Conservation (phyloP, 2,329 filamentous ascomycete genomes). For the Ceratocystis cacaofunesta region DNA sequence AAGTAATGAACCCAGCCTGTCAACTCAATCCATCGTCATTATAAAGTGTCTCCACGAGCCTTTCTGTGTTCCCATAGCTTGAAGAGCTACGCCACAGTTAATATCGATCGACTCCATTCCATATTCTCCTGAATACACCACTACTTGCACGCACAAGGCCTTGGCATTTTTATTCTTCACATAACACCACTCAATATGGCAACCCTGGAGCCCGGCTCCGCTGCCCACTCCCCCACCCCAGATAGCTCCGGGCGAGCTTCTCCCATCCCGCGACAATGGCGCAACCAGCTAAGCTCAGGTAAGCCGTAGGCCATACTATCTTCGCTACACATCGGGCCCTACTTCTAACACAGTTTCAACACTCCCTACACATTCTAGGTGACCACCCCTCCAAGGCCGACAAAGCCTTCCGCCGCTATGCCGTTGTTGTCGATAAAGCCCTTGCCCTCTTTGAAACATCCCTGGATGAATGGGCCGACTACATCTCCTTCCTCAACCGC, state of each 20-base stretch:
- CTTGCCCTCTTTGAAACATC: conserved; percentile 82
- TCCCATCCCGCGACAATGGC: conserved; percentile 60
- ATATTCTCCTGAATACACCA: neutral
- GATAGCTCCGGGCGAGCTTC: conserved; percentile 72
- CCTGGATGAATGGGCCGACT: conserved; percentile 97
- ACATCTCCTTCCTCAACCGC: conserved; percentile 89
- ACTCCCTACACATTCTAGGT: conserved; percentile 27
- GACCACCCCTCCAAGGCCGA: conserved; percentile 39
- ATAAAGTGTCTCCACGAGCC: neutral
- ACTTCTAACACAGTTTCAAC: neutral
- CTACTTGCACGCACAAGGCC: neutral
- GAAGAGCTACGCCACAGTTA: neutral
- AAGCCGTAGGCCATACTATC: conserved; percentile 20
- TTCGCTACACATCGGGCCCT: neutral
- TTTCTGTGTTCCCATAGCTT: neutral
- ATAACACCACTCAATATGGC: neutral
- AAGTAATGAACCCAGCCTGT: neutral
- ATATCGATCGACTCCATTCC: neutral
- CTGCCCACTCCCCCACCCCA: conserved; percentile 46
- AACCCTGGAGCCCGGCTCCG: conserved; percentile 27
- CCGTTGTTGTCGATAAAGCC: conserved; percentile 70
- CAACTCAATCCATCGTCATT: neutral
- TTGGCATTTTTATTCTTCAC: neutral
- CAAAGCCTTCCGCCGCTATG: conserved; percentile 74
- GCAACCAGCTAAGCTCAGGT: conserved; percentile 66